Percentiles rank a stretch among this genome's conserved stretches.
Evolutionary conservation across 163 green algal species (phyloP).

Genomic region (Chlorella variabilis): DNA sequence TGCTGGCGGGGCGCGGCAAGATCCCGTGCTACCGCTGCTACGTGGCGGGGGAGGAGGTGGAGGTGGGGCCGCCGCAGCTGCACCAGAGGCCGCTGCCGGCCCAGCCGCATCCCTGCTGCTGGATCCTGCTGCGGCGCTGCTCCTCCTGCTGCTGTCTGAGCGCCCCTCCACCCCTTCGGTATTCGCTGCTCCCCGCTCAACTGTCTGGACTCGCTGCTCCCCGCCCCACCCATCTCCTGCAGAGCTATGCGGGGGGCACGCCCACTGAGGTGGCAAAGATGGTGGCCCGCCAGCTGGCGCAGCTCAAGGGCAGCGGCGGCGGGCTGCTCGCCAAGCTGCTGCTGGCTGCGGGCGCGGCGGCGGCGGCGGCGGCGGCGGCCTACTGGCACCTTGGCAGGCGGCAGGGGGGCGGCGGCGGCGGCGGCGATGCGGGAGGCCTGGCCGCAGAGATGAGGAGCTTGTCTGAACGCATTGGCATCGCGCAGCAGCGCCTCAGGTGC

Average conservation of each 20-base stretch:
- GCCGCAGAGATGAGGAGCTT: not conserved
- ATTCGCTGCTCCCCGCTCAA: too few relatives aligned
- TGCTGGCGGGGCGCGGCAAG: not conserved
- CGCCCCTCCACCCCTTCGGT: not conserved
- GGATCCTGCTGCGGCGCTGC: not conserved
- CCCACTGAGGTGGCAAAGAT: slow-evolving; percentile 13
- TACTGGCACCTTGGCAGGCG: not conserved
- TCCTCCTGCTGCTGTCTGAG: not conserved
- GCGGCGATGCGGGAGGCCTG: not conserved
- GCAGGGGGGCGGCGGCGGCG: not conserved
- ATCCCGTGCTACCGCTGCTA: slow-evolving; percentile 22
- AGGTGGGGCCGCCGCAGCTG: slow-evolving; percentile 4
- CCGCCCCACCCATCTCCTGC: not conserved
- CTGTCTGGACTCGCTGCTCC: too few relatives aligned
- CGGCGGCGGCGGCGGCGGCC: not conserved
- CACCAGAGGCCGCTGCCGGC: too few relatives aligned
- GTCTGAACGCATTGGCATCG: not conserved
- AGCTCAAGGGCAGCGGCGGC: not conserved
- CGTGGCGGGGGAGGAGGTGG: slow-evolving; percentile 2
- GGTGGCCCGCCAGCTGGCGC: slow-evolving; percentile 2
- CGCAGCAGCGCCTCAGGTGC: slow-evolving; percentile 12
- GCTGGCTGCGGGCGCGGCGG: slow-evolving; percentile 19
- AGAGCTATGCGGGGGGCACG: slow-evolving; percentile 9
- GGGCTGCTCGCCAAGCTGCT: slow-evolving; percentile 29
- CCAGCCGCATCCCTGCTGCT: not conserved